Conservation (phyloP, 805 yeast species). For the Lachancea meyersii region DNA sequence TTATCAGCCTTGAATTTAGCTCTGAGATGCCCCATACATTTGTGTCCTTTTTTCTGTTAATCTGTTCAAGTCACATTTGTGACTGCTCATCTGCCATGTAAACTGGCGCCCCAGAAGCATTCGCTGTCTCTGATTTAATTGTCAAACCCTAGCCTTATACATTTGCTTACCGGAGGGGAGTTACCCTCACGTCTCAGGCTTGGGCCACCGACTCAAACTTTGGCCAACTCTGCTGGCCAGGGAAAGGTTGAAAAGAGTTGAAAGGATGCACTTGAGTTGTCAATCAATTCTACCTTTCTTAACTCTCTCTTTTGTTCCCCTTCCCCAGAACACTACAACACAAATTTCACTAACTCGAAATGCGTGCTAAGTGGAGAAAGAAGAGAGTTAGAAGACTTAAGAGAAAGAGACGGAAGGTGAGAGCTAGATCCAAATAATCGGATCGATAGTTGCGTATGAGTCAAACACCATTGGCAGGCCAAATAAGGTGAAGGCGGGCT, state of each 20-base stretch:
- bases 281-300: neutral
- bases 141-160: constrained; percentile 3
- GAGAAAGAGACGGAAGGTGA: constrained; percentile 99
- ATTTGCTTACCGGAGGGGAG: neutral
- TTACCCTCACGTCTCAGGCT: constrained; percentile 4
- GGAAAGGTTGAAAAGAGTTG: constrained; percentile 10
- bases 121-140: too few species aligned
- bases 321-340: constrained; percentile 12
- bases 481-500: neutral
- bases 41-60: neutral
- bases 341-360: constrained; percentile 35
- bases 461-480: neutral
- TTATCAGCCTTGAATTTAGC: too few species aligned
- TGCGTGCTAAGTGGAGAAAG: constrained; percentile 99
- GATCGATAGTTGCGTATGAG: constrained; percentile 15
- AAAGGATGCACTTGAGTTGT: neutral
- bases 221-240: constrained; percentile 2
- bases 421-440: constrained; percentile 99
- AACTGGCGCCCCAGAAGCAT: constrained; percentile 5
- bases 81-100: neutral
- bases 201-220: constrained; percentile 7
- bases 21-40: too few species aligned
- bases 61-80: neutral
- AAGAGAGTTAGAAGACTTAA: constrained; percentile 99
- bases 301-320: constrained; percentile 5